phyloP scores from a whole-genome alignment of 1,284 basidiomycete species.

The Fomitopsis betulina region DNA sequence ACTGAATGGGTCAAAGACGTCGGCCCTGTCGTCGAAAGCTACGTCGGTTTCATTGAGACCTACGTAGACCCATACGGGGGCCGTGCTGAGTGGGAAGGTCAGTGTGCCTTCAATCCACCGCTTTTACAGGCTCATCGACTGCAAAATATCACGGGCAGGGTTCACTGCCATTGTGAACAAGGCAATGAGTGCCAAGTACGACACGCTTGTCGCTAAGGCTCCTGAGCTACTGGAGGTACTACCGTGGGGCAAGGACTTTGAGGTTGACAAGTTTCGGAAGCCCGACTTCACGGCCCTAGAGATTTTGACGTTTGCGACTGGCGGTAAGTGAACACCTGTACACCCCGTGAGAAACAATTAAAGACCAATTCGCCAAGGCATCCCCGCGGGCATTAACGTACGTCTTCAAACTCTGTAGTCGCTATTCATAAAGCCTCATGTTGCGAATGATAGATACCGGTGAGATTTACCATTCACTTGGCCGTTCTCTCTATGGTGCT shows the following conservation, averaged over 20 bases:
- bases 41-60: slow-evolving; percentile 66
- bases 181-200: slow-evolving; percentile 75
- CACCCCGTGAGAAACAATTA: neutral
- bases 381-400: slow-evolving; percentile 82
- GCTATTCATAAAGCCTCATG: neutral
- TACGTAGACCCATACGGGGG: slow-evolving; percentile 84
- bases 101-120: neutral
- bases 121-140: neutral
- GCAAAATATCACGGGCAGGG: slow-evolving; percentile 34
- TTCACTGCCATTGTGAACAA: slow-evolving; percentile 89
- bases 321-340: slow-evolving; percentile 41
- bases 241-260: slow-evolving; percentile 81
- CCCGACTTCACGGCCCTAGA: slow-evolving; percentile 85
- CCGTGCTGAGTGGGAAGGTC: slow-evolving; percentile 85
- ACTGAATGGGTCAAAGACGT: slow-evolving; percentile 82
- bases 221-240: slow-evolving; percentile 74
- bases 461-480: slow-evolving; percentile 22
- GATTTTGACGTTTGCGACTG: slow-evolving; percentile 76
- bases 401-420: slow-evolving; percentile 14
- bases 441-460: slow-evolving; percentile 51
- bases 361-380: slow-evolving; percentile 38
- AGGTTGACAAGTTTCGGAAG: slow-evolving; percentile 79
- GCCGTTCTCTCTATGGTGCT: neutral
- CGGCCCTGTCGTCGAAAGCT: slow-evolving; percentile 83
- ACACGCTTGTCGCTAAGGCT: slow-evolving; percentile 67